Evolutionary conservation across 139 green algal genomes (phyloP), one percentile per base, ranked within the genome.

Genomic region (Monoraphidium neglectum): DNA sequence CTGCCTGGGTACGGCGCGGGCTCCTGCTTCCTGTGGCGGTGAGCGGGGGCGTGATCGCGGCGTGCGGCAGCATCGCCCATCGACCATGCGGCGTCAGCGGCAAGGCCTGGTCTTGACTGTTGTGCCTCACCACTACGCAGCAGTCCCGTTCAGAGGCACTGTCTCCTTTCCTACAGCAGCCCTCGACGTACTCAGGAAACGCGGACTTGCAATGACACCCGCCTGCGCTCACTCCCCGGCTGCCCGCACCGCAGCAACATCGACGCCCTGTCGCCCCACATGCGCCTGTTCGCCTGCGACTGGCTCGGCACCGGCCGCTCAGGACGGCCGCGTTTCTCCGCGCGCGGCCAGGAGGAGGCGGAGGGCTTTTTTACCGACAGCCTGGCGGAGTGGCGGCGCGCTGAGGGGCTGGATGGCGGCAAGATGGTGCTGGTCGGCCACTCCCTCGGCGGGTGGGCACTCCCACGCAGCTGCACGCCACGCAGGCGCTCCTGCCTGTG

Each of bases 261-360:
- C 13, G 74, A 80, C 15, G 76, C 68, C 2, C 72, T 97, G 24
- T 59, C 79, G 16, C 24, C 66, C 4, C 54, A 79, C 13, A 92
- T 93, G 71, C 72, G 80, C 8, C 51, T 93, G 21, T 89, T 88
- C 73, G 81, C 83, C 0, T 84, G 97, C 6, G 93, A 97, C 82
- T 94, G 89, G 79, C 82, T 97, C 21, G 93, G 93, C 57, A 97
- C 91, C 6, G 93, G 93, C 0, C 86, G 96, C 46, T 94, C 88
- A 53, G 88, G 92, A 3, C 80, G 93, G 3, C 93, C 93, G 1
- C n/a, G 62, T 2, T 97, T 93, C 74, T 65, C n/a, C 1, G 92
- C 86, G 0, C 72, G 64, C 13, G 86, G 69, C 62, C 83, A 81
- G 0, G 47, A 86, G 47, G 77, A 91, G 35, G 80, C 92, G 0